Evolutionary conservation across 1,139 yeast genomes (phyloP), one percentile per base, ranked within the genome.

Genomic region (Spencermartinsiella ligniputridi): DNA sequence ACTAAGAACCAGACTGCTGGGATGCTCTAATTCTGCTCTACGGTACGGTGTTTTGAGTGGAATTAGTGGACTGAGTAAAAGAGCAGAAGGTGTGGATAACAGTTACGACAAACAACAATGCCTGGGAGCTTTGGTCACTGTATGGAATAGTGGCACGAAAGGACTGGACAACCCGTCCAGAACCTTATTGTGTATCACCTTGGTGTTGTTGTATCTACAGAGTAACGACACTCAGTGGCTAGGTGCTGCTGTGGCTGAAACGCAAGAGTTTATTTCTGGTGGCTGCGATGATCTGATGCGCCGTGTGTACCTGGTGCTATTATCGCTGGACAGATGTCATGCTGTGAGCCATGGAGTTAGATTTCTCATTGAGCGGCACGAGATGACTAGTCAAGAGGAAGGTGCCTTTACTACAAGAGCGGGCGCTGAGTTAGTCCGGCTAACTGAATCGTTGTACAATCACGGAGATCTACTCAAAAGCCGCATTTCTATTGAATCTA

Each of bases 141-240:
- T 27, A n/a, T 27, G 32, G 32, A 27, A n/a, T n/a, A 8, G 13
- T 4, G 32, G 13, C 16, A 17, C 42, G 13, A 25, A 27, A 12
- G 27, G 22, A 9, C 35, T 45, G 35, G 52, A 49, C 27, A 30
- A 42, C 16, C 52, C 52, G 41, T 46, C 56, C 30, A 48, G 51
- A 39, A 47, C 57, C 34, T 42, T 63, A 25, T 56, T 61, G 33
- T 52, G 65, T 25, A 64, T 62, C 56, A 55, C 67, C 17, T 48
- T 61, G 44, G 48, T 64, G 22, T 50, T 68, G 33, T 54, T 64
- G 36, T 69, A 66, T 36, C 54, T 69, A 45, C 67, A 62, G 44
- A 60, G 70, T 12, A 57, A 59, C 16, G 67, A 63, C 41, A 53
- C 63, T 30, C 48, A 54, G 38, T 65, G 70, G 68, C 58, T 69